Evolutionary conservation across 2,329 filamentous ascomycete genomes (phyloP).

Genomic region (Colletotrichum sp.): DNA sequence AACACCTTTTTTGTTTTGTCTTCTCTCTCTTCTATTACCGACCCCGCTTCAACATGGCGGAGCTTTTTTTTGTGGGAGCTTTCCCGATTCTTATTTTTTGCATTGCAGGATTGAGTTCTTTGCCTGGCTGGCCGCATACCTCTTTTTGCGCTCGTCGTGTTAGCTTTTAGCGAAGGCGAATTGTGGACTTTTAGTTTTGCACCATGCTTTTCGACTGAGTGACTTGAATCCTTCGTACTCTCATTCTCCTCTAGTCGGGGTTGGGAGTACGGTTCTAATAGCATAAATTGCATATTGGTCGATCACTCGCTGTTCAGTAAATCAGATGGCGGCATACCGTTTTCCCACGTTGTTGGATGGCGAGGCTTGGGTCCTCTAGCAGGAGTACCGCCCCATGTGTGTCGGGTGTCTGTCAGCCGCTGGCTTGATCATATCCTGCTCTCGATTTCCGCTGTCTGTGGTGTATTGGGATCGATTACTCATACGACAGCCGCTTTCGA

Average conservation of each 20-base stretch:
- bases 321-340: not conserved
- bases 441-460: not conserved
- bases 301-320: not conserved
- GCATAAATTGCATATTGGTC: not conserved
- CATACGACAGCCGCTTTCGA: not conserved
- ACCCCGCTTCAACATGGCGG: not conserved
- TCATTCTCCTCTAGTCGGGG: not conserved
- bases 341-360: not conserved
- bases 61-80: not conserved
- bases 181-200: not conserved
- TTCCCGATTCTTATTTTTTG: not conserved
- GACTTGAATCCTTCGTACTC: not conserved
- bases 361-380: not conserved
- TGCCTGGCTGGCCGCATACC: not conserved
- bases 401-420: not conserved
- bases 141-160: not conserved
- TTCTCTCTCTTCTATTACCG: not conserved
- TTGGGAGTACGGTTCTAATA: not conserved
- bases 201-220: not conserved
- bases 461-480: not conserved
- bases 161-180: slow-evolving; percentile 15
- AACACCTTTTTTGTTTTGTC: not conserved
- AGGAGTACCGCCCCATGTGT: not conserved
- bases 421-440: not conserved
- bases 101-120: not conserved